A percentile compares a stretch with the other conserved stretches of the same genome.
These are phyloP conservation scores for Chaetoscypha palmicola DNA, from an alignment of 2,329 filamentous ascomycete genomes.

Conservation along the genomic window DNA sequence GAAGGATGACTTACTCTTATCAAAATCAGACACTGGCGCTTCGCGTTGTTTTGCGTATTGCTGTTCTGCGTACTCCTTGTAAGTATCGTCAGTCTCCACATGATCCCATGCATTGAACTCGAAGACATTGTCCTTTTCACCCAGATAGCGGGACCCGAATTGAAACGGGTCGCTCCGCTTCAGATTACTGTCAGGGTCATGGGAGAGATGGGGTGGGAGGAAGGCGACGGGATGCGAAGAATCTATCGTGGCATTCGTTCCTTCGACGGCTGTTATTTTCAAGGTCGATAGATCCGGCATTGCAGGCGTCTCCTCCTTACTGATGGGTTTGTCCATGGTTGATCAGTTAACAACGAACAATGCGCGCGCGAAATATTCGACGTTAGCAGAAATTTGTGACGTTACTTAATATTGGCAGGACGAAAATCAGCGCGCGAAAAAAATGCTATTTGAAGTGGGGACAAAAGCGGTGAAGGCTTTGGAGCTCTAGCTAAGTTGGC, in stretches of 20 bases:
- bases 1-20: constrained; percentile 57
- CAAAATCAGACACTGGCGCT: constrained; percentile 85
- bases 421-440: too few relatives aligned
- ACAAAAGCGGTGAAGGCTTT: too few relatives aligned
- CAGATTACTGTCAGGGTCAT: constrained; percentile 53
- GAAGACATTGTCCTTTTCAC: constrained; percentile 82
- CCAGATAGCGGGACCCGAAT: constrained; percentile 83
- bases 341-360: too few relatives aligned
- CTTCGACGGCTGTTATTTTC: constrained; percentile 11
- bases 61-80: constrained; percentile 75
- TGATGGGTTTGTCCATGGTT: neutral
- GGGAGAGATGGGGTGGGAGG: constrained; percentile 27
- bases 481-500: too few relatives aligned
- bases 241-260: constrained; percentile 14
- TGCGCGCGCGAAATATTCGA: too few relatives aligned
- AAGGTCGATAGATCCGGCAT: constrained; percentile 17
- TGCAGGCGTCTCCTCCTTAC: constrained; percentile 7
- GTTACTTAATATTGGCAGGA: too few relatives aligned
- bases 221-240: constrained; percentile 1
- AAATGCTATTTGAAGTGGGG: too few relatives aligned
- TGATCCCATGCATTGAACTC: constrained; percentile 99
- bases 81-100: constrained; percentile 84
- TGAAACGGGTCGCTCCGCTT: constrained; percentile 91
- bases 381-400: too few relatives aligned
- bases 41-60: constrained; percentile 82